Conservation (phyloP, 306 rosid species). For the Pueraria montana region DNA sequence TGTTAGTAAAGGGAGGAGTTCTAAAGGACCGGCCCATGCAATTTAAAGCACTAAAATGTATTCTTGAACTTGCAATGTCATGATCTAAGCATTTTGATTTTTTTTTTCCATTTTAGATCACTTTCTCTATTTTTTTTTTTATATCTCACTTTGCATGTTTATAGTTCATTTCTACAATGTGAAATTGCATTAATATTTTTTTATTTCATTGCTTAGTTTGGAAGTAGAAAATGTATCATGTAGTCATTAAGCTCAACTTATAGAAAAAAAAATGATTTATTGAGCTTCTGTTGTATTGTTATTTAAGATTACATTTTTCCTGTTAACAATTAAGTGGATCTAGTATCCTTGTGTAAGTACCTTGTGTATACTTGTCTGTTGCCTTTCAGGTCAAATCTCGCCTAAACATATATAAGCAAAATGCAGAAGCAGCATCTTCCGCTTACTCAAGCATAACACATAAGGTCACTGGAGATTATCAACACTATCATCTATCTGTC, state of each 20-base stretch:
- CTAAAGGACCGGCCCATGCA: background rate
- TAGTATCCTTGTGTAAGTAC: constrained; percentile 13
- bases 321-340: background rate
- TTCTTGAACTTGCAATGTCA: constrained; percentile 12
- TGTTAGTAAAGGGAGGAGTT: background rate
- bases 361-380: constrained; percentile 31
- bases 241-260: constrained; percentile 37
- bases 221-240: constrained; percentile 15
- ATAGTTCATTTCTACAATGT: constrained; percentile 5
- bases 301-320: constrained; percentile 18
- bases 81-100: constrained; percentile 8
- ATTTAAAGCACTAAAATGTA: constrained; percentile 12
- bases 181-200: background rate
- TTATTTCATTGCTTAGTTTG: constrained; percentile 14
- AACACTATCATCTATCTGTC: constrained; percentile 21
- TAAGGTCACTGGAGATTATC: constrained; percentile 60
- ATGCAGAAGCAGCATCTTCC: constrained; percentile 78
- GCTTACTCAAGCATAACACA: constrained; percentile 72
- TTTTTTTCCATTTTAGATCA: background rate
- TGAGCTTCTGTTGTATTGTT: constrained; percentile 24
- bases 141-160: constrained; percentile 3
- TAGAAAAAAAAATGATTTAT: background rate
- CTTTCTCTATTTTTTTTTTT: background rate
- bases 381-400: constrained; percentile 79
- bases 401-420: constrained; percentile 79